Base-by-base conservation (phyloP, 2,329 filamentous ascomycete species). In the Diaporthe destruens region DNA sequence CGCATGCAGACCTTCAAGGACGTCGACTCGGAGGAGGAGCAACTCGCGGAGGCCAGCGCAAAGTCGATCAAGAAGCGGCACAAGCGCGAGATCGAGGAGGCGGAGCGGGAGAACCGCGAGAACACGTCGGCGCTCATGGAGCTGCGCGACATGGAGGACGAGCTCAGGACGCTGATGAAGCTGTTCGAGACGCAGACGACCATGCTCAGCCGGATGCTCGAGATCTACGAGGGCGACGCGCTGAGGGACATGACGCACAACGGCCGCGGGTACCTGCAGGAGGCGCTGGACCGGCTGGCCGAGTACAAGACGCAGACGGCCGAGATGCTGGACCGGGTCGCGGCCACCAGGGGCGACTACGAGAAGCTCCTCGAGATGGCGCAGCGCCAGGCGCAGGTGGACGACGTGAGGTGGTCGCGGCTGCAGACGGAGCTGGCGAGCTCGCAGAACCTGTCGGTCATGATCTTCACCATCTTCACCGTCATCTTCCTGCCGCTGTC, bases 321-420 rank as follows among this genome's bases (percentile, higher is more conserved):
- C 3, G 88, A 90, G 68, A 91, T 92, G 90, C 82, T 87, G 8
- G 82, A 85, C 47, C 83, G 89, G n/a, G 89, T 90, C 0, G 85
- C 87, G 16, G 82, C 83, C 4, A 90, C 89, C 2, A 84, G 90
- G 51, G 89, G 88, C 57, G 89, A 91, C 74, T 91, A 91, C 75
- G 89, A 91, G 76, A 91, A 91, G 75, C 84, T 92, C 6, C 86
- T 92, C 16, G 89, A 92, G 78, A 90, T 92, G 85, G 89, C 90
- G 53, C 90, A 92, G 77, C 88, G 90, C 20, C 89, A 92, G 76
- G 89, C 90, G 0, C 90, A 92, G 76, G 89, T 92, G 2, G 89
- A 91, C 76, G 90, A 92, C 78, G 89, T 91, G 11, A 87, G 89
- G 32, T 87, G 90, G 79, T 90, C 89, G 32, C 84, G 90, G 1